Evolutionary conservation across 1,284 basidiomycete species (phyloP), one percentile per base, ranked within the genome.

Genomic region (Trametes versicolor): DNA sequence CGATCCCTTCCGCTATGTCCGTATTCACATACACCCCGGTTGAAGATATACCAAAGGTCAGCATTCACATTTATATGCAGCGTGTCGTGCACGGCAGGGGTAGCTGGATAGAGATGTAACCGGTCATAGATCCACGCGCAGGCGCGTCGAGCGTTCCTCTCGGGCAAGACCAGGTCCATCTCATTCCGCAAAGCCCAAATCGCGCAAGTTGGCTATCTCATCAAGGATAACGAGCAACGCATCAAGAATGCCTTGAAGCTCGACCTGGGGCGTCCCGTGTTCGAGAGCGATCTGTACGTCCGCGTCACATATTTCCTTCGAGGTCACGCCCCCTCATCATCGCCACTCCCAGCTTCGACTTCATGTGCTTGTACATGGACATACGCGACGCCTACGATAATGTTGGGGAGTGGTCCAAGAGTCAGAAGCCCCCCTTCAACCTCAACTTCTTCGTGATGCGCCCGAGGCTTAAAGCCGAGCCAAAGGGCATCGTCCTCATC

Each of bases 401-500:
- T 19, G 56, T 96, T 51, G 87, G 88, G 32, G 85, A 87, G 72
- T 95, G 94, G 94, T 82, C 89, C 19, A 83, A 80, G 50, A 80
- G 86, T 0, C 73, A 86, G 0, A 82, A 78, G 45, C 80, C 85
- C 0, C 73, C 85, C 0, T 88, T 90, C 73, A 83, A 81, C 27
- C 12, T 90, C 50, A 87, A 83, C 69, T 87, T 78, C 68, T 76
- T 77, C 2, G 75, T 83, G 0, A 83, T 90, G 85, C 80, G 82
- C 12, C 91, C 90, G 0, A 82, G 83, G 34, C 82, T 92, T 13
- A 82, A 85, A 66, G 93, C 93, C 72, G 90, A 92, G 73, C 83
- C 92, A 45, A 94, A 94, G 75, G 93, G 93, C 0, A 84, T 89
- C 15, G 83, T 87, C 0, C 79, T 94, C 60, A 85, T 92, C 67